Conservation (phyloP, 2,329 filamentous ascomycete species). For the Fonsecaea nubica region DNA sequence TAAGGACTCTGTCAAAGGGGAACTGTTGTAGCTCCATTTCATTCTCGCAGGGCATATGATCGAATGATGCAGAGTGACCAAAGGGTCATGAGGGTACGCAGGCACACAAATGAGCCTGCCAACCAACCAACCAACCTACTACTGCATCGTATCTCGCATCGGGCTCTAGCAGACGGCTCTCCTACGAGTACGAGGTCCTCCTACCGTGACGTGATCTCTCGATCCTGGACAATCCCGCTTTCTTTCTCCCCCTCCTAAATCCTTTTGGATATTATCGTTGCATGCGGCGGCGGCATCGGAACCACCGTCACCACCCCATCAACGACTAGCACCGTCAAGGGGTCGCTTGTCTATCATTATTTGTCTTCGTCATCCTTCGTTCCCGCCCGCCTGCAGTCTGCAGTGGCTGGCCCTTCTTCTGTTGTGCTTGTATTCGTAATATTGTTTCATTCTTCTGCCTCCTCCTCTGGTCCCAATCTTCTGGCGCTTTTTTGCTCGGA, state of each 20-base stretch:
- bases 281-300: conserved; percentile 3
- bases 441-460: conserved; percentile 1
- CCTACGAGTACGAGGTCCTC: background rate
- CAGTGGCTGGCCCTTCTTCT: background rate
- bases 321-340: background rate
- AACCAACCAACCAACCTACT: no score
- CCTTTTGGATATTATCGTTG: background rate
- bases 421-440: conserved; percentile 3
- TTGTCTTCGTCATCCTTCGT: background rate
- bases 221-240: background rate
- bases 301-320: background rate
- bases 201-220: background rate
- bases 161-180: background rate
- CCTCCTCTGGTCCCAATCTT: background rate
- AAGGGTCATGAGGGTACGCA: no score
- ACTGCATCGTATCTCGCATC: conserved; percentile 1
- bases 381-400: background rate
- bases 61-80: background rate
- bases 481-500: background rate
- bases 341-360: background rate
- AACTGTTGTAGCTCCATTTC: no score
- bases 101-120: no score
- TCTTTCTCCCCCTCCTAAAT: background rate
- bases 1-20: no score
- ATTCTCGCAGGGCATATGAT: no score